These are phyloP conservation scores for Pseudonitzschia multistriata DNA, from an alignment of 108 stramenopile genomes.

Conservation along the genomic window DNA sequence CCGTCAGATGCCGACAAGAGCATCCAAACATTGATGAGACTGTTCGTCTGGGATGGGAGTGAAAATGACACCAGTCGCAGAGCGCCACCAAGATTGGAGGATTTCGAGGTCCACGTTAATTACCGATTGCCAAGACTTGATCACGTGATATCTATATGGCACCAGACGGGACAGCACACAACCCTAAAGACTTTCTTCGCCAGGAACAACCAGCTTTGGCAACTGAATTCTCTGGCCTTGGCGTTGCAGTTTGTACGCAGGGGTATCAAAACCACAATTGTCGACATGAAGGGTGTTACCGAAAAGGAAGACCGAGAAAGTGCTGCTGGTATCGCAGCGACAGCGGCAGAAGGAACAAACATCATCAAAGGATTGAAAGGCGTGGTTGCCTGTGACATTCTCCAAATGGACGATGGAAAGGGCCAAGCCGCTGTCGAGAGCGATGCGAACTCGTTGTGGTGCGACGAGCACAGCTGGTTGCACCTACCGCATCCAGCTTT, in stretches of 20 bases:
- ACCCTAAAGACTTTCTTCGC: neutral
- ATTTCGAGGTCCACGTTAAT: slow-evolving; percentile 6
- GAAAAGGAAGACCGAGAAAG: neutral
- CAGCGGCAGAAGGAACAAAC: neutral
- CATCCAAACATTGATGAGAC: neutral
- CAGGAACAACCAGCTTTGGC: neutral
- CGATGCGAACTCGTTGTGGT: neutral
- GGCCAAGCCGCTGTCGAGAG: neutral
- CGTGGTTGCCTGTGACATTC: slow-evolving; percentile 7
- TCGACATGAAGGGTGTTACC: slow-evolving; percentile 8
- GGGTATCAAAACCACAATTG: slow-evolving; percentile 4
- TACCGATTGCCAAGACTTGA: slow-evolving; percentile 3
- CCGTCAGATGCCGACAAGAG: neutral
- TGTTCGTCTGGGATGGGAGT: neutral
- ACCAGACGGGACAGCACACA: neutral
- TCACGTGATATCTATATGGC: slow-evolving; percentile 5
- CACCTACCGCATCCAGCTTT: neutral
- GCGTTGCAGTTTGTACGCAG: slow-evolving; percentile 2
- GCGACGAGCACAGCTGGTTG: neutral
- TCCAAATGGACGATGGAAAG: neutral
- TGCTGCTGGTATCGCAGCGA: neutral
- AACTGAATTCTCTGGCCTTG: slow-evolving; percentile 6
- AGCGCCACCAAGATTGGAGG: neutral
- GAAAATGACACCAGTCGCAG: neutral
- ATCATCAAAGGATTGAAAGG: neutral